Base-by-base conservation (phyloP, 805 yeast genomes). In the Schwanniomyces occidentalis region DNA sequence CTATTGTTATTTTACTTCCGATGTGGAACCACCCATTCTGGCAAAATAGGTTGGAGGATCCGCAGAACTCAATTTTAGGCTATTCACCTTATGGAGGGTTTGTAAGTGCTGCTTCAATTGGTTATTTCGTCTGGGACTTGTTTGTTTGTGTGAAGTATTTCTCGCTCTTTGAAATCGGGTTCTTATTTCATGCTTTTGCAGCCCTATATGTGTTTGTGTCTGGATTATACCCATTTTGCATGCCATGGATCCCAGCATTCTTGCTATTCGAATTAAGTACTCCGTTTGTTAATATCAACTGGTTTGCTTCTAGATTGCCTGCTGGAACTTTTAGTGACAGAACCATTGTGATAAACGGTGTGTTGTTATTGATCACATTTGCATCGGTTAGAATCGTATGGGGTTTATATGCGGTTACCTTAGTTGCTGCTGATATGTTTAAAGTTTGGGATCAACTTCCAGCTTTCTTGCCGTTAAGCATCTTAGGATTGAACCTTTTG, bases 111-210 rank as follows among this genome's bases (percentile, higher is more conserved):
- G 52, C 82, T 37, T 81, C 95, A 7, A 54, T 72, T 7, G 99
- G 98, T 2, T 93, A 93, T 64, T 93, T 93, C 56, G 46, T 87
- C 15, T 93, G 99, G 99, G 99, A 93, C 60, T 42, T 83, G 23
- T 60, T 64, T 38, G 81, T 89, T 36, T 90, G 97, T 54, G 5
- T 80, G 6, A 61, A 61, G 33, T 71, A 85, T 63, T 78, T 66
- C 56, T 63, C 72, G 32, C 56, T 85, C 44, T 93, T 87, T 60
- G 98, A 99, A 0, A 34, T 76, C 10, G 88, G 90, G 27, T 93
- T 86, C 60, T 63, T 87, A 37, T 63, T 86, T 40, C 99, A 93
- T 55, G 98, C 95, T 0, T 47, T 77, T 25, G 89, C 90, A 1
- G 88, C 98, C 0, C 58, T 88, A 35, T 75, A 75, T 49, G 95